Percentiles rank a stretch among this genome's conserved stretches.
These are phyloP conservation scores for Blastocystis sp. DNA, from an alignment of 352 stramenopile genomes.

Conservation along the genomic window DNA sequence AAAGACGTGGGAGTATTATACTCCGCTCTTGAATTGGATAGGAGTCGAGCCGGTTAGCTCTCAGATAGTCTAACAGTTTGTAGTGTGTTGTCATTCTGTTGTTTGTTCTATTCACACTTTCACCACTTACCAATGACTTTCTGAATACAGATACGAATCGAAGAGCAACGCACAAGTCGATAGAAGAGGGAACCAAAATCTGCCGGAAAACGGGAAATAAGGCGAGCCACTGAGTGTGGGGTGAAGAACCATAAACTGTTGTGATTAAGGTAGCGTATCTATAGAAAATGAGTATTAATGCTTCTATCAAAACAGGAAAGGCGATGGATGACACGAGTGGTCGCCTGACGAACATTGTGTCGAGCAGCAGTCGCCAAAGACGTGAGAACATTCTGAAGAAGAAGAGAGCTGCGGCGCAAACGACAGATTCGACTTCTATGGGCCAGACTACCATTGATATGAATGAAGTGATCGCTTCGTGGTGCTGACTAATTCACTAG, in stretches of 20 bases:
- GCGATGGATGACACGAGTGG: slow-evolving; percentile 28
- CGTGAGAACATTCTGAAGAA: slow-evolving; percentile 65
- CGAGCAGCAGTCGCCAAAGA: slow-evolving; percentile 23
- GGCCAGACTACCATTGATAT: neutral
- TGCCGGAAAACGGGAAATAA: neutral
- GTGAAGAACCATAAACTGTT: neutral
- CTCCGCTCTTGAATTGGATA: neutral
- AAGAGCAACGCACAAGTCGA: neutral
- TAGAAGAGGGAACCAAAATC: neutral
- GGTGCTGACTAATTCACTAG: slow-evolving; percentile 19
- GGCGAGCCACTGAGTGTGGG: neutral
- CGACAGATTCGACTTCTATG: neutral
- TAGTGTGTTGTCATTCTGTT: slow-evolving; percentile 9
- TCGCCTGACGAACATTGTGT: slow-evolving; percentile 44
- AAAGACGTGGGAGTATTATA: slow-evolving; percentile 54
- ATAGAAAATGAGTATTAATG: slow-evolving; percentile 50
- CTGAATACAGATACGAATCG: no score
- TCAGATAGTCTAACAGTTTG: slow-evolving; percentile 3
- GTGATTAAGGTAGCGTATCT: neutral
- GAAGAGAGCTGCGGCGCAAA: slow-evolving; percentile 7
- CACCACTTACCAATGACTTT: neutral
- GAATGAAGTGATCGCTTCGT: slow-evolving; percentile 30
- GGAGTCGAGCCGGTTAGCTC: slow-evolving; percentile 36
- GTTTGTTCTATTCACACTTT: slow-evolving; percentile 8
- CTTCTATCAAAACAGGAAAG: slow-evolving; percentile 48